Evolutionary conservation across 805 yeast species (phyloP), one percentile per base, ranked within the genome.

Genomic region (Candida sakaeoensis): DNA sequence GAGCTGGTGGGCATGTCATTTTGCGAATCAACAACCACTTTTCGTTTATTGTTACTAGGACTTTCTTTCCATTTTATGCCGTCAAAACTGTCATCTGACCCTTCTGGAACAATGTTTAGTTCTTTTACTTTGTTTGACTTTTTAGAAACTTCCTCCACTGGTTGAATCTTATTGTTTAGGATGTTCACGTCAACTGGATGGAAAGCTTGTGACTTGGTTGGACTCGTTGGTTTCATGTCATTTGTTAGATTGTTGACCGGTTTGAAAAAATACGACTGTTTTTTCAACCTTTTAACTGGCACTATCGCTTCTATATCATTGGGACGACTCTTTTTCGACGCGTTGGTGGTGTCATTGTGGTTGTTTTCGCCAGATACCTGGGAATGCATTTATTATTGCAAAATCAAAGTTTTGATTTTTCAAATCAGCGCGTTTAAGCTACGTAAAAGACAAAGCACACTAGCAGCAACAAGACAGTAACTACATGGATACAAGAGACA

Each of bases 61-160:
- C 73, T 65, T 10, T 53, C 53, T 12, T 61, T 69, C 77, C 77
- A 72, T 34, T 65, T 53, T 23, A 68, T 56, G 1, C 73, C 72
- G 31, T 68, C 74, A 43, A 63, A 67, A 41, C 70, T 65, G 37
- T 68, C 73, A 40, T 68, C 74, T 0, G 72, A 65, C 41, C 68
- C 60, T 39, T 63, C 70, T 18, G 49, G 54, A 14, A 58, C 22
- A 3, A 37, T 13, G 12, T 16, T 29, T 8, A 21, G 12, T 14
- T 18, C 24, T 21, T 26, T 27, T 3, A 6, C 3, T 10, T 25
- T 24, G n/a, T 19, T 27, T 9, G 18, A 7, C 18, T 14, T 33
- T 8, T 24, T 14, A 8, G 29, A 19, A 10, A 29, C 25, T 19
- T 41, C 28, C 6, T 26, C 26, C 1, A 37, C 37, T 7, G 45